Percentiles rank a stretch among this genome's conserved stretches.
phyloP scores from a whole-genome alignment of 192 early-diverging fungal genomes.

The Geranomyces variabilis region DNA sequence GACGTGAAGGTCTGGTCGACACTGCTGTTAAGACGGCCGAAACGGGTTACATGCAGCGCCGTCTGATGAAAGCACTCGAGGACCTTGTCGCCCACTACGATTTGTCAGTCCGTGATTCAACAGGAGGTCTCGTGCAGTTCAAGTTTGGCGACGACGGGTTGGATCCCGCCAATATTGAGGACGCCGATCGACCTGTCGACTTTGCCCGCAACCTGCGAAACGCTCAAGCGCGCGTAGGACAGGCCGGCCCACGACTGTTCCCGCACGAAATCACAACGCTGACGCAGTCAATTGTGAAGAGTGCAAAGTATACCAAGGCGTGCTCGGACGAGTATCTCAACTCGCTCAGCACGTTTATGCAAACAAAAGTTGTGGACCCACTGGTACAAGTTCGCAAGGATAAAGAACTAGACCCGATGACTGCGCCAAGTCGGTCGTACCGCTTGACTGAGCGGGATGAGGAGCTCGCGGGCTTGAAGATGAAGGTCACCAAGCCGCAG shows the following conservation, averaged over 20 bases:
- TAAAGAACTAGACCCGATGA: conserved; percentile 45
- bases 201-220: conserved; percentile 84
- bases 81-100: conserved; percentile 96
- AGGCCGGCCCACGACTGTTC: conserved; percentile 44
- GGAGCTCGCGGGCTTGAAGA: conserved; percentile 26
- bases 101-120: conserved; percentile 89
- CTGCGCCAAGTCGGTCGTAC: not conserved
- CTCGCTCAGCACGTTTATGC: conserved; percentile 61
- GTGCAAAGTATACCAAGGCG: conserved; percentile 52
- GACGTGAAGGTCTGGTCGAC: conserved; percentile 99
- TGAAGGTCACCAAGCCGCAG: conserved; percentile 72
- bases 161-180: conserved; percentile 93
- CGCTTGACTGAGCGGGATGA: conserved; percentile 6
- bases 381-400: conserved; percentile 62
- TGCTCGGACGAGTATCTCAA: conserved; percentile 68
- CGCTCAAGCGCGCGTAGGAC: conserved; percentile 28
- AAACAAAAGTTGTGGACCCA: conserved; percentile 45
- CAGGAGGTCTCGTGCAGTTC: conserved; percentile 91
- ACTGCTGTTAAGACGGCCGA: conserved; percentile 99
- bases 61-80: conserved; percentile 97
- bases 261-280: conserved; percentile 67
- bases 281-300: conserved; percentile 53
- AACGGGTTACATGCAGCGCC: conserved; percentile 97
- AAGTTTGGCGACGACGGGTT: conserved; percentile 94
- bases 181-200: conserved; percentile 83